phyloP scores from a whole-genome alignment of 768 basidiomycete species.

The Lyophyllum shimeji region DNA sequence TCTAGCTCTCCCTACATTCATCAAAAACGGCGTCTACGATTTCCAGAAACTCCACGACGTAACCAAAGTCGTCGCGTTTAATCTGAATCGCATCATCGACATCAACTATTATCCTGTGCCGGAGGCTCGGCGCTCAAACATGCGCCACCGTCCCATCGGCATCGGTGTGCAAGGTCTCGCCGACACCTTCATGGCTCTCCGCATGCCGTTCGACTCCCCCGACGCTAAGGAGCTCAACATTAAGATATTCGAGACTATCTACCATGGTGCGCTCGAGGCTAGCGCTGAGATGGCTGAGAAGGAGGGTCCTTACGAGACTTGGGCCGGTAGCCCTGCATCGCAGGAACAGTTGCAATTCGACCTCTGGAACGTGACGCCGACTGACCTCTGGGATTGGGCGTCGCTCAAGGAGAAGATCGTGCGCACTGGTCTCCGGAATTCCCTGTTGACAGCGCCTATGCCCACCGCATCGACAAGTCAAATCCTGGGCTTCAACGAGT shows the following conservation, averaged over 20 bases:
- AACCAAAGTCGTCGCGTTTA: conserved; percentile 87
- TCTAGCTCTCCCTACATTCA: conserved; percentile 90
- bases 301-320: conserved; percentile 87
- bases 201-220: conserved; percentile 91
- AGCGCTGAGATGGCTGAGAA: conserved; percentile 81
- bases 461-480: conserved; percentile 98
- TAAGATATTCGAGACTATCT: conserved; percentile 99
- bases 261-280: conserved; percentile 91
- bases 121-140: conserved; percentile 90
- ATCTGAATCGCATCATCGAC: conserved; percentile 94
- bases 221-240: conserved; percentile 87
- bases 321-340: conserved; percentile 86
- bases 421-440: conserved; percentile 82
- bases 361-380: conserved; percentile 91
- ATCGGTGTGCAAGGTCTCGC: conserved; percentile 98
- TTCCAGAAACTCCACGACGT: conserved; percentile 96
- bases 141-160: conserved; percentile 96
- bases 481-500: conserved; percentile 97
- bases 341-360: conserved; percentile 92
- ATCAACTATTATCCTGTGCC: conserved; percentile 94
- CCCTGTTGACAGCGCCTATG: conserved; percentile 93
- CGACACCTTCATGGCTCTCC: conserved; percentile 96
- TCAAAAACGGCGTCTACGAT: conserved; percentile 81
- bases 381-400: conserved; percentile 92
- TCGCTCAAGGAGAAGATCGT: conserved; percentile 84